phyloP scores from a whole-genome alignment of 2,329 filamentous ascomycete species.

The Colletotrichum scovillei region DNA sequence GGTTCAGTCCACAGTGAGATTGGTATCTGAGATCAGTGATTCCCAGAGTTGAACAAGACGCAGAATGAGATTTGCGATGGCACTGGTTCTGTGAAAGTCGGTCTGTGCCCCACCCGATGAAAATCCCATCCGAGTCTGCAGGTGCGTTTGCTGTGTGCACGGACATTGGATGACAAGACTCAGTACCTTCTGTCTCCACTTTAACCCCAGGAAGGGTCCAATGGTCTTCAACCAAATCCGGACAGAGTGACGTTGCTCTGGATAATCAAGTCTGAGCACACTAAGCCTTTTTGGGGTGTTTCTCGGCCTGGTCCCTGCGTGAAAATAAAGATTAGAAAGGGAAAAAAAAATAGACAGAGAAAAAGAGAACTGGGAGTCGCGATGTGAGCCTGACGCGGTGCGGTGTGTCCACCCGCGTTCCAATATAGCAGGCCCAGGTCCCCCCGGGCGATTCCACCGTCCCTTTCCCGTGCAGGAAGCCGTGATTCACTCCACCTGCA shows the following conservation, averaged over 20 bases:
- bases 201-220: constrained; percentile 11
- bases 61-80: constrained; percentile 18
- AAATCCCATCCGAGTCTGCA: constrained; percentile 27
- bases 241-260: constrained; percentile 31
- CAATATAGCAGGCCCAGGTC: constrained; percentile 33
- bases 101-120: constrained; percentile 32
- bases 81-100: constrained; percentile 3
- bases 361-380: constrained; percentile 9
- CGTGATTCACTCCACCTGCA: constrained; percentile 34
- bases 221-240: constrained; percentile 9
- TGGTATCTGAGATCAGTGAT: neutral
- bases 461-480: constrained; percentile 34
- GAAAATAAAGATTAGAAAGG: neutral
- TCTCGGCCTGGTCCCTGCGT: neutral
- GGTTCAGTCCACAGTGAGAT: neutral
- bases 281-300: constrained; percentile 17
- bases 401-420: constrained; percentile 30
- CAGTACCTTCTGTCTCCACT: neutral
- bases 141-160: neutral
- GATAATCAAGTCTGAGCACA: neutral
- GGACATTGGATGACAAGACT: neutral
- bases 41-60: neutral
- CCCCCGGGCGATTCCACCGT: constrained; percentile 25
- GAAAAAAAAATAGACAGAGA: constrained; percentile 19
- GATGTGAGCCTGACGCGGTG: constrained; percentile 31